These are phyloP conservation scores for Apiotrichum gracile DNA, from an alignment of 1,284 basidiomycete species.

Conservation along the genomic window DNA sequence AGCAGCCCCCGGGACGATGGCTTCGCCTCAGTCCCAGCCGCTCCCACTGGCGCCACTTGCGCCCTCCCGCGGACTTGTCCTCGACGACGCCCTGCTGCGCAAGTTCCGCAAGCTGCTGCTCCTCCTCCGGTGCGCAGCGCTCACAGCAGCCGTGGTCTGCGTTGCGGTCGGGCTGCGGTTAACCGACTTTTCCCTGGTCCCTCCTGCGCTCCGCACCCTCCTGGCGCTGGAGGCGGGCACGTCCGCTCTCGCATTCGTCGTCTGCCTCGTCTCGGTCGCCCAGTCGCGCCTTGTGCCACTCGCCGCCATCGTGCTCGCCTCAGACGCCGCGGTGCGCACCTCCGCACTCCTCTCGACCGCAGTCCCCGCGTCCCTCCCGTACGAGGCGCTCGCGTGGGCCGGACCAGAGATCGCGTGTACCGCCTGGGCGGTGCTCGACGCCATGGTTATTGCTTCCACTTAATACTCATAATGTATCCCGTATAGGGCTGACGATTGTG, in stretches of 20 bases:
- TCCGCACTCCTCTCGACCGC: slow-evolving; percentile 1
- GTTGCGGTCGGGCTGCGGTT: not conserved
- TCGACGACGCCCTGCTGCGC: slow-evolving; percentile 3
- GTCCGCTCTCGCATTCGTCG: slow-evolving; percentile 4
- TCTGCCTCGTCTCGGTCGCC: not conserved
- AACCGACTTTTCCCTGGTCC: not conserved
- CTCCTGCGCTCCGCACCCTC: not conserved
- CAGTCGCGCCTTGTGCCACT: not conserved
- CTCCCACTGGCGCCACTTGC: not conserved
- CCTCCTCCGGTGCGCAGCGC: not conserved
- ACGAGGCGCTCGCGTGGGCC: not conserved
- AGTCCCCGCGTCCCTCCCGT: not conserved
- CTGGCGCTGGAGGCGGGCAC: slow-evolving; percentile 3
- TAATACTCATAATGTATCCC: not conserved
- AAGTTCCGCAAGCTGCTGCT: slow-evolving; percentile 1
- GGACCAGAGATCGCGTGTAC: slow-evolving; percentile 3
- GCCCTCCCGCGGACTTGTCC: not conserved
- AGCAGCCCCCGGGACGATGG: not conserved
- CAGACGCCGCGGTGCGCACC: slow-evolving; percentile 2
- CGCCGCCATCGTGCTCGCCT: slow-evolving; percentile 4
- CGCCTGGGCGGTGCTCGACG: slow-evolving; percentile 8
- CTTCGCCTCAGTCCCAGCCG: not conserved
- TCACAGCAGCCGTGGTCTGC: not conserved
- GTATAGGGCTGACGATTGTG: no score
- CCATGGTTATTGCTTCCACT: slow-evolving; percentile 3